Evolutionary conservation across 805 yeast species (phyloP), one percentile per base, ranked within the genome.

Genomic region (Jamesozyma lodderae): DNA sequence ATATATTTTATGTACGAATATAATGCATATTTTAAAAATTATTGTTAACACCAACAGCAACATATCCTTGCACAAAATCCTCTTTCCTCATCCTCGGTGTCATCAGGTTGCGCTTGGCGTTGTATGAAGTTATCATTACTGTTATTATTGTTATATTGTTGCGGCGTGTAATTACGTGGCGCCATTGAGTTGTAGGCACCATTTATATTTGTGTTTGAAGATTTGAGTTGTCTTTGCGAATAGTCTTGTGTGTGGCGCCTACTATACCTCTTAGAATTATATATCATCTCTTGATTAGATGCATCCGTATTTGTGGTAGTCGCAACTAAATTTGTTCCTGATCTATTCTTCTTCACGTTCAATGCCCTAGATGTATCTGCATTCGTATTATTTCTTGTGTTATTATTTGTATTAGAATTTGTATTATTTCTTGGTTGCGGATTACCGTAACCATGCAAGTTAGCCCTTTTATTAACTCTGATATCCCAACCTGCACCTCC

Each of bases 401-500:
- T 31, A 30, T 19, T 21, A 18, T 23, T n/a, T 29, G 20, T 37
- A 30, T 41, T 38, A 34, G 18, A 32, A 32, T 33, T 38, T 29
- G 36, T 47, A 40, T 35, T 42, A 22, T 50, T 44, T 33, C 49
- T 60, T 28, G 81, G 81, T 43, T 67, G 75, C 36, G 83, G 81
- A 55, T 77, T 76, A 20, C 92, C 92, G 55, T 82, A 82, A 4
- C 94, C 94, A 57, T 82, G 86, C 46, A 82, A 62, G 60, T 82
- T 82, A 33, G 84, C 85, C 55, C 84, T 80, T 57, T 79, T 81
- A 56, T 82, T 82, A 43, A 80, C 73, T 43, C 69, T 56, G 52
- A 83, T 72, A 55, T 81, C 86, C 92, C 92, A 82, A 14, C 92
- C 92, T 55, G 73, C 73, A 34, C 92, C 92, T 36, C 77, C 75